Percentiles rank a stretch among this genome's conserved stretches.
phyloP scores from a whole-genome alignment of 2,329 filamentous ascomycete genomes.

The Cladosporium phlei region DNA sequence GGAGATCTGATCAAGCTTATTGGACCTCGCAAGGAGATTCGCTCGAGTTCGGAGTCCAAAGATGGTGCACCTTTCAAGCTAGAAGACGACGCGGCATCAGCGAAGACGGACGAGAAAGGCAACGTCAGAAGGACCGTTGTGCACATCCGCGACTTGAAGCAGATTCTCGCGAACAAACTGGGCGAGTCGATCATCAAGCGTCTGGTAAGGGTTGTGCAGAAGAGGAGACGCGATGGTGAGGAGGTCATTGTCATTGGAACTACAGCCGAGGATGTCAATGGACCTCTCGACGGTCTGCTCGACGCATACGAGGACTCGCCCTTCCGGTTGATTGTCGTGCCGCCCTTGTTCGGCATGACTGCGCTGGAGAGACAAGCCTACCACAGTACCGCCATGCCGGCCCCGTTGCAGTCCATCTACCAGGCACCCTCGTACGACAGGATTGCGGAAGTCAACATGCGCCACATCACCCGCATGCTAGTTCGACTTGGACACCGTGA shows the following conservation, averaged over 20 bases:
- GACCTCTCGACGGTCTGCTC: constrained; percentile 34
- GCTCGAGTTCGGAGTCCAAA: background rate
- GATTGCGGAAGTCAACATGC: constrained; percentile 54
- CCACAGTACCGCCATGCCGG: constrained; percentile 6
- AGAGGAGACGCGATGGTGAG: constrained; percentile 65
- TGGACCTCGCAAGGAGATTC: background rate
- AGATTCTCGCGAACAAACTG: constrained; percentile 65
- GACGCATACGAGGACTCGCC: constrained; percentile 42
- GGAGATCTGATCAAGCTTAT: constrained; percentile 1
- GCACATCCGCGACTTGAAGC: constrained; percentile 71
- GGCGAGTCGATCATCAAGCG: constrained; percentile 65
- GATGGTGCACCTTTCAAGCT: background rate
- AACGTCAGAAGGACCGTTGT: constrained; percentile 51
- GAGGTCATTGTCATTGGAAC: constrained; percentile 77
- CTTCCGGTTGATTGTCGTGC: constrained; percentile 52
- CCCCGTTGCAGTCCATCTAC: constrained; percentile 5
- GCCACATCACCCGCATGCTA: constrained; percentile 62
- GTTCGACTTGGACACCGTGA: constrained; percentile 30
- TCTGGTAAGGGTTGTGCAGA: constrained; percentile 67
- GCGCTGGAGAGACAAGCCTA: constrained; percentile 16
- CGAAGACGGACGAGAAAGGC: background rate
- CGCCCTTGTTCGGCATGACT: constrained; percentile 39
- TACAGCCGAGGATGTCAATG: constrained; percentile 48
- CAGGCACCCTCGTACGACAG: constrained; percentile 20
- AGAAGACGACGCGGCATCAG: background rate